phyloP scores from a whole-genome alignment of 768 basidiomycete species.

The Termitomyces heimii region DNA sequence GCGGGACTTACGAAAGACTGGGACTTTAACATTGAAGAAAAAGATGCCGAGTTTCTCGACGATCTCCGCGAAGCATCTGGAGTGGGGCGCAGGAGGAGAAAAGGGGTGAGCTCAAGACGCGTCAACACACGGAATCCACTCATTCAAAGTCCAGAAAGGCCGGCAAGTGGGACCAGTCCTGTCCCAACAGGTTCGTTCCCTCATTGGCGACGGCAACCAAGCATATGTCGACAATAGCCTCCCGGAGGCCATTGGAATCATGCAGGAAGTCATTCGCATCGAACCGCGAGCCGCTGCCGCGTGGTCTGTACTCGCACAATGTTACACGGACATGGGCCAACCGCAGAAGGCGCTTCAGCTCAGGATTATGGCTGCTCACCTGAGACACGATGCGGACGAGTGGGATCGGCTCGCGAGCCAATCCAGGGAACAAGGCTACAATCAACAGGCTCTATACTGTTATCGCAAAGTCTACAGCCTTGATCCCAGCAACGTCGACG shows the following conservation, averaged over 20 bases:
- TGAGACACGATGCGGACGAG: conserved; percentile 76
- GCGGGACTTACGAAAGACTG: conserved; percentile 58
- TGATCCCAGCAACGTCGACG: conserved; percentile 77
- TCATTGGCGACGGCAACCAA: conserved; percentile 85
- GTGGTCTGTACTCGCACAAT: conserved; percentile 86
- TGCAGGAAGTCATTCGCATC: conserved; percentile 91
- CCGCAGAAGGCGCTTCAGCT: conserved; percentile 71
- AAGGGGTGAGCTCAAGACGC: conserved; percentile 31
- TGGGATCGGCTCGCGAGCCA: conserved; percentile 80
- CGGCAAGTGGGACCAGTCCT: conserved; percentile 44
- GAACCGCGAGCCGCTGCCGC: conserved; percentile 81
- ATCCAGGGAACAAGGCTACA: conserved; percentile 68
- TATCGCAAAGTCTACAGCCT: conserved; percentile 76
- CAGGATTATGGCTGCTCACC: conserved; percentile 86
- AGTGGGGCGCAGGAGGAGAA: conserved; percentile 47
- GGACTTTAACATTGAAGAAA: conserved; percentile 67
- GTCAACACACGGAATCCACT: not conserved
- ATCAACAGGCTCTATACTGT: conserved; percentile 89
- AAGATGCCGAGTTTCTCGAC: conserved; percentile 64
- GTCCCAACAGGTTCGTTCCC: conserved; percentile 62
- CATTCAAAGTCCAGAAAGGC: conserved; percentile 29
- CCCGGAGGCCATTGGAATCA: conserved; percentile 64
- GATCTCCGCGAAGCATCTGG: conserved; percentile 73
- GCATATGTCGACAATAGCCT: conserved; percentile 73
- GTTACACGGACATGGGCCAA: conserved; percentile 70